Conservation (phyloP, 1,284 basidiomycete species). For the Cerrena zonata region DNA sequence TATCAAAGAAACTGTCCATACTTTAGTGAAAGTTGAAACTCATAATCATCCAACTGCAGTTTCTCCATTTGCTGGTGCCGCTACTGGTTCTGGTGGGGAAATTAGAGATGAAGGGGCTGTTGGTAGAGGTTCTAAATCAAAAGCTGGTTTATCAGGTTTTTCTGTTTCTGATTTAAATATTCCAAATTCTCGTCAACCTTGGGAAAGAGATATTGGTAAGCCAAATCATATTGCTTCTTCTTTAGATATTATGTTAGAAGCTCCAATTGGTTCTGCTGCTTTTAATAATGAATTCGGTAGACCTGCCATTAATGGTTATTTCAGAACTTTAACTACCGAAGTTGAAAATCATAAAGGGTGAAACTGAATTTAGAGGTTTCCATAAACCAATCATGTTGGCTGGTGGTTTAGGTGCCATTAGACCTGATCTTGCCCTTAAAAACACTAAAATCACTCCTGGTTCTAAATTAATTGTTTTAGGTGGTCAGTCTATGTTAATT, state of each 20-base stretch:
- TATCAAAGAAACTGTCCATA: constrained; percentile 71
- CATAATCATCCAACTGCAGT: constrained; percentile 99
- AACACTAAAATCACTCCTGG: constrained; percentile 74
- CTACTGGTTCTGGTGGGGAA: constrained; percentile 96
- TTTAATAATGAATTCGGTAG: constrained; percentile 99
- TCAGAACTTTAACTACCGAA: constrained; percentile 82
- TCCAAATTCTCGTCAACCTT: constrained; percentile 81
- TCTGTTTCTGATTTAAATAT: constrained; percentile 93
- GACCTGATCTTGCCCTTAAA: constrained; percentile 70
- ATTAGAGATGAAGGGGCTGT: constrained; percentile 97
- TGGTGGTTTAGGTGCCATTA: constrained; percentile 91
- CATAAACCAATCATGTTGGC: constrained; percentile 99
- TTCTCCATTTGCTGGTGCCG: constrained; percentile 94
- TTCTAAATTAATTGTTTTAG: constrained; percentile 88
- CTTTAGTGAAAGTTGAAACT: constrained; percentile 97
- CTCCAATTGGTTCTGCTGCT: constrained; percentile 87
- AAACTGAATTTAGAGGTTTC: constrained; percentile 80
- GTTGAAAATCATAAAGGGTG: constrained; percentile 41
- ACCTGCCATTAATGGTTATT: constrained; percentile 81
- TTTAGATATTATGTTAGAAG: constrained; percentile 95
- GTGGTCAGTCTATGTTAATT: constrained; percentile 94
- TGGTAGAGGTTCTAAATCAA: constrained; percentile 90
- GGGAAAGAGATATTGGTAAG: constrained; percentile 88
- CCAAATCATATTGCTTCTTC: constrained; percentile 90
- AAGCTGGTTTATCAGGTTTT: constrained; percentile 91